A percentile compares a stretch with the other conserved stretches of the same genome.
These are phyloP conservation scores for Hypoxylon intermedium DNA, from an alignment of 495 filamentous ascomycete genomes.

Conservation along the genomic window DNA sequence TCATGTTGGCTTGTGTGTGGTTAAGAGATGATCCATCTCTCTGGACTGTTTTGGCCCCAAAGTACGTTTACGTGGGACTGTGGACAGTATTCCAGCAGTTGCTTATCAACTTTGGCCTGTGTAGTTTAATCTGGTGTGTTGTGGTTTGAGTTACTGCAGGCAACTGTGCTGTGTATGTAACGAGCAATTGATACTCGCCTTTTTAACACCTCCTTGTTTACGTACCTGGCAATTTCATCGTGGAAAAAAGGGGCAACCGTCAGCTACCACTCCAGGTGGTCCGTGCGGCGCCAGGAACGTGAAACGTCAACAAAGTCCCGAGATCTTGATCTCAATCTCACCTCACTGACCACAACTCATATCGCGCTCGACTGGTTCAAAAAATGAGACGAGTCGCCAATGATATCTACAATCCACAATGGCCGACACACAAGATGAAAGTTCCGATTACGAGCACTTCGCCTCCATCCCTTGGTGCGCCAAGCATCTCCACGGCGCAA, in stretches of 20 bases:
- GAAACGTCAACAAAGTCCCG: too few relatives aligned
- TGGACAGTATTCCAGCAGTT: slow-evolving; percentile 1
- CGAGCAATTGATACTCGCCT: background rate
- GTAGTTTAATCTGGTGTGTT: background rate
- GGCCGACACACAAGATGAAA: slow-evolving; percentile 7
- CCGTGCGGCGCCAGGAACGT: too few relatives aligned
- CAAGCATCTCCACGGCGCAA: slow-evolving; percentile 51
- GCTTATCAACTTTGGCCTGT: background rate
- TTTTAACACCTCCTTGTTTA: too few relatives aligned
- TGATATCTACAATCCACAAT: background rate
- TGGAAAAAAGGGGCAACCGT: too few relatives aligned
- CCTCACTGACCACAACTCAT: too few relatives aligned
- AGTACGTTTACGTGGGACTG: background rate
- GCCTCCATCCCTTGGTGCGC: slow-evolving; percentile 64
- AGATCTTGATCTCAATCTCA: too few relatives aligned
- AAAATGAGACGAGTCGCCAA: background rate
- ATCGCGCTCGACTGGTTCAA: background rate
- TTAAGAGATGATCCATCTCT: background rate
- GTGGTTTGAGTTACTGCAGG: too few relatives aligned
- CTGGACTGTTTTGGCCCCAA: background rate
- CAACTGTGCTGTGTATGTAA: too few relatives aligned
- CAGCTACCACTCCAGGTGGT: too few relatives aligned
- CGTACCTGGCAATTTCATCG: too few relatives aligned
- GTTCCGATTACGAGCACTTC: slow-evolving; percentile 55
- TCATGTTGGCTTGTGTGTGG: background rate